Conservation (phyloP, 139 green algal species). For the Closterium sp. region DNA sequence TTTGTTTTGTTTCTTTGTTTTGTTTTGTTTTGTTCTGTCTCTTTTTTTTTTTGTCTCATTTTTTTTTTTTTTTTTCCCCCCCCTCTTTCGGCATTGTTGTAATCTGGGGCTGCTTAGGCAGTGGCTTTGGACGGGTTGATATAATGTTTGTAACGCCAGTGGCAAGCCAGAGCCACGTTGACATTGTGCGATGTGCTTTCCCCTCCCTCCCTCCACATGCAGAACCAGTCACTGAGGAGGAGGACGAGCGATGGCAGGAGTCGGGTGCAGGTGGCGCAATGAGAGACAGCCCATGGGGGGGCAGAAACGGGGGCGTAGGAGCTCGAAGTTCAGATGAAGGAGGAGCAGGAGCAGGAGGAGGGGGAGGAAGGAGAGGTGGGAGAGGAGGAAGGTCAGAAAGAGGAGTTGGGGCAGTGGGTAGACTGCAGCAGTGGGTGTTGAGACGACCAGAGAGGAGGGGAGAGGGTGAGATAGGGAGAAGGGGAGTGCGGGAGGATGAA, state of each 20-base stretch:
- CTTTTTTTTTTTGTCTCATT: no score
- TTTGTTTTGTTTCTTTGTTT: no score
- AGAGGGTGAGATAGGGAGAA: neutral
- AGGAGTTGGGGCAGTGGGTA: neutral
- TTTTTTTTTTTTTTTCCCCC: no score
- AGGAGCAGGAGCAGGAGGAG: no score
- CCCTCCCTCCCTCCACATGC: neutral
- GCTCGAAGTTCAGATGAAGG: neutral
- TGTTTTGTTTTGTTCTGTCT: no score
- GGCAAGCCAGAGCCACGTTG: no score
- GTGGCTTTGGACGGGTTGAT: no score
- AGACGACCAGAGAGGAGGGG: neutral
- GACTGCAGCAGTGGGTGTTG: neutral
- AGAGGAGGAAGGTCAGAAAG: neutral
- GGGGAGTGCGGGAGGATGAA: neutral
- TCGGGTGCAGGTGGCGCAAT: neutral
- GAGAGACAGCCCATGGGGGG: no score
- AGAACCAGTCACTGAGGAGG: neutral
- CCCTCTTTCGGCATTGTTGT: no score
- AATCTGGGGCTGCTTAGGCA: no score
- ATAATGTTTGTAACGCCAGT: no score
- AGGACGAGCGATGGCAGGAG: neutral
- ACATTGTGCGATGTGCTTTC: neutral
- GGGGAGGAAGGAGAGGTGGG: neutral
- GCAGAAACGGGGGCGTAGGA: no score